Base-by-base conservation (phyloP, 2,329 filamentous ascomycete species). In the Arthrobotrys iridis region DNA sequence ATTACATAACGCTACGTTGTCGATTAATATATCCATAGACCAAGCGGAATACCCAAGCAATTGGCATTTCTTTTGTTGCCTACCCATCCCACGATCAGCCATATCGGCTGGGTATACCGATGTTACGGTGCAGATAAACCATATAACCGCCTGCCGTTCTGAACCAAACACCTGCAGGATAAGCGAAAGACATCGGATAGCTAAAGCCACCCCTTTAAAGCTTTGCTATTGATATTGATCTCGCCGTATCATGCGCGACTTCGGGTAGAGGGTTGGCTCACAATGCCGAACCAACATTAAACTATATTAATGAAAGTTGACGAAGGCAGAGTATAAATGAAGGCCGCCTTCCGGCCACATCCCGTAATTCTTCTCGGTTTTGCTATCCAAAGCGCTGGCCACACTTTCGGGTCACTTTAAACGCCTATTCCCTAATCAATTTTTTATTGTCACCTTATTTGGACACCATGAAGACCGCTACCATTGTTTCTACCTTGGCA, bases 111-210 rank as follows among this genome's bases (percentile, higher is more conserved):
- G 64, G 58, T 50, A 28, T 22, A 57, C 65, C 66, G 66, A 64
- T 71, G 66, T 58, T 35, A 63, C 13, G 24, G n/a, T 71, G 30
- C 52, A 70, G 43, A 70, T 62, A 62, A 62, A 62, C 11, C n/a
- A 18, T 15, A 52, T 55, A 70, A 70, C 65, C 26, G 65, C 65
- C 65, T 70, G 65, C 65, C 65, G 35, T 60, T 62, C n/a, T 33
- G 24, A 68, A 70, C 35, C 33, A 70, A 62, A 11, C 33, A 62
- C 57, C 45, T 70, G 65, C 65, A 45, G 55, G 33, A 22, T 37
- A 60, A 60, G 30, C 65, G 43, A 70, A 48, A 18, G 33, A 8
- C n/a, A n/a, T 70, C 33, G 33, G 22, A 28, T 43, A 62, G 55
- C 55, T 52, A 33, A 48, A 70, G 43, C 45, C 57, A 60, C 37